Evolutionary conservation across 805 yeast genomes (phyloP), one percentile per base, ranked within the genome.

Genomic region (Lachancea quebecensis): DNA sequence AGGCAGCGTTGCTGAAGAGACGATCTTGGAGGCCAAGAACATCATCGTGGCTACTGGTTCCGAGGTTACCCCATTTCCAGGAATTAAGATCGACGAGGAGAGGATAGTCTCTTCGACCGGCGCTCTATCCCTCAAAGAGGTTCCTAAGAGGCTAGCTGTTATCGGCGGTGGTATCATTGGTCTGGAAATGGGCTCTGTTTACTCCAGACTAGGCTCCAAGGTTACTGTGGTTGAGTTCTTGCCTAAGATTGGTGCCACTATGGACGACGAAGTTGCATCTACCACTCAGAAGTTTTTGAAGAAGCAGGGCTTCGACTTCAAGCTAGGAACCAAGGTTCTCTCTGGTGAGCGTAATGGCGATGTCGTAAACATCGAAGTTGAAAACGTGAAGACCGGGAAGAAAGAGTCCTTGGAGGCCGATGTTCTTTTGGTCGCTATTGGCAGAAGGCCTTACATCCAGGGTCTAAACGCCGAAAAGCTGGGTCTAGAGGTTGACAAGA

Each of bases 121-220:
- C 59, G 85, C 87, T 48, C 72, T 93, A 47, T 68, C 84, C 18
- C 76, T 93, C 59, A 77, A 79, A 67, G 96, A 90, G 74, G 76
- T 93, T 48, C 99, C 99, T 64, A 89, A 93, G 77, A 81, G 76
- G 66, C 62, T 93, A 64, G 84, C 91, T 56, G 81, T 93, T 70
- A 91, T 93, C 60, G 99, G 99, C 67, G 99, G 96, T 72, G 99
- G 99, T 77, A 91, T 93, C 73, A 93, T 93, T 66, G 99, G 99
- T 64, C 79, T 93, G 57, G 99, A 93, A 75, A 93, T 93, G 96
- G 99, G 96, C 52, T 90, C 98, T 21, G 99, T 93, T 39, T 93
- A 95, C 83, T 73, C 90, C 48, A 81, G 99, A 71, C 73, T 93
- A 60, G 99, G 99, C 38, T 73, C 96, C 36, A 89, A 93, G 73